Conservation (phyloP, 2,329 filamentous ascomycete genomes). For the Cladobotryum mycophilum region DNA sequence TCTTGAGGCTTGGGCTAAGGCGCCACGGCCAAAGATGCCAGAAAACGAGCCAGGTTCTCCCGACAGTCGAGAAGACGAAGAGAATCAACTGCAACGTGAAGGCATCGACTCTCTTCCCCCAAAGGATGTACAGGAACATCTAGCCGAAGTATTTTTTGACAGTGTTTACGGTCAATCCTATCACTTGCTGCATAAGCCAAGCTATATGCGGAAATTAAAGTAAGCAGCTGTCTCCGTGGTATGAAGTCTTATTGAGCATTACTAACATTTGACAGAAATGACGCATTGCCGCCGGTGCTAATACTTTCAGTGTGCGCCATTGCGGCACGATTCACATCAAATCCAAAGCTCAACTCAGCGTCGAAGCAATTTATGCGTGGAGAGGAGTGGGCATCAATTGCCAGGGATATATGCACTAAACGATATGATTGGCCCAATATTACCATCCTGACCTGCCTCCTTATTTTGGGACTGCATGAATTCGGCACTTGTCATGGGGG, state of each 20-base stretch:
- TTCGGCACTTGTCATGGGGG: conserved; percentile 97
- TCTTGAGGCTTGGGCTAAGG: conserved; percentile 72
- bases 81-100: conserved; percentile 71
- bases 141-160: conserved; percentile 93
- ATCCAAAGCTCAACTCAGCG: conserved; percentile 69
- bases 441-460: conserved; percentile 84
- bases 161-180: conserved; percentile 94
- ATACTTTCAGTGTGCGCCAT: conserved; percentile 92
- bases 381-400: conserved; percentile 82
- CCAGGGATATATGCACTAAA: conserved; percentile 79
- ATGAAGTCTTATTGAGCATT: background rate
- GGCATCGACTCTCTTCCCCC: conserved; percentile 76
- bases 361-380: conserved; percentile 75
- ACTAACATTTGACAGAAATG: conserved; percentile 23
- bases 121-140: conserved; percentile 84
- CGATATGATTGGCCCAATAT: conserved; percentile 95
- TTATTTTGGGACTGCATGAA: conserved; percentile 86
- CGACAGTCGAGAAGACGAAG: conserved; percentile 60
- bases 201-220: conserved; percentile 84
- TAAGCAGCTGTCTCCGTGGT: conserved; percentile 28
- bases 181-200: conserved; percentile 90
- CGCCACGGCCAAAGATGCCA: conserved; percentile 45
- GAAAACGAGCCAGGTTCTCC: conserved; percentile 43
- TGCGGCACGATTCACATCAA: conserved; percentile 88
- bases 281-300: conserved; percentile 76